Evolutionary conservation across 495 filamentous ascomycete species (phyloP).

Genomic region (Amphirosellinia nigrospora): DNA sequence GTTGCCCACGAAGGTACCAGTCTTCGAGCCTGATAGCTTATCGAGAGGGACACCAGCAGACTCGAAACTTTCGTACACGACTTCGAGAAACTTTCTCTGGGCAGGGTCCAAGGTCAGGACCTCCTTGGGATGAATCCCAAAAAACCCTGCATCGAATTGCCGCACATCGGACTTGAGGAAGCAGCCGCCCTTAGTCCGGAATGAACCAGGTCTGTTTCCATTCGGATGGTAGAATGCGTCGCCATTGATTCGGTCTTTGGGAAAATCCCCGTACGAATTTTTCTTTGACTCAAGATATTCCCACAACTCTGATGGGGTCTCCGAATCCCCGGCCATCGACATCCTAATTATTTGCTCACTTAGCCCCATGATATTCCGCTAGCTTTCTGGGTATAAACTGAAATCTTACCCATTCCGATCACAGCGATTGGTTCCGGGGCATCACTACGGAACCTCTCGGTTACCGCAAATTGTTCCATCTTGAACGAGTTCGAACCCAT

Average conservation of each 20-base stretch:
- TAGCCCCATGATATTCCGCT: too few relatives aligned
- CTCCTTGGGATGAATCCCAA: constrained; percentile 71
- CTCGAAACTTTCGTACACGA: constrained; percentile 81
- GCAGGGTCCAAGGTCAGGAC: constrained; percentile 81
- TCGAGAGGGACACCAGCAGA: constrained; percentile 79
- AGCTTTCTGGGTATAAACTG: too few relatives aligned
- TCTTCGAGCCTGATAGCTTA: constrained; percentile 69
- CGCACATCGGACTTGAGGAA: constrained; percentile 59
- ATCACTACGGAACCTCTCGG: too few relatives aligned
- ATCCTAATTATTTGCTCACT: too few relatives aligned
- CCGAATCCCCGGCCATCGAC: constrained; percentile 55
- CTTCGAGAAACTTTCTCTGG: constrained; percentile 75
- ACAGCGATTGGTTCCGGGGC: constrained; percentile 18
- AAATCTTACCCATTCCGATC: constrained; percentile 20
- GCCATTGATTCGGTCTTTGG: constrained; percentile 68
- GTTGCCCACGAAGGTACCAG: constrained; percentile 81
- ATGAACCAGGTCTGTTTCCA: constrained; percentile 64
- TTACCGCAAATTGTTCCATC: too few relatives aligned
- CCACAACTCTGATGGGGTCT: constrained; percentile 58
- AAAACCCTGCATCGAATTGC: constrained; percentile 80
- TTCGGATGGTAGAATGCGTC: constrained; percentile 53
- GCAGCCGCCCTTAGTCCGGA: constrained; percentile 27
- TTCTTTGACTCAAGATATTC: constrained; percentile 61
- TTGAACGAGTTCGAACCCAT: too few relatives aligned
- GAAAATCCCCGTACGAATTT: constrained; percentile 56